Base-by-base conservation (phyloP, 495 filamentous ascomycete species). In the Neurospora discreta region DNA sequence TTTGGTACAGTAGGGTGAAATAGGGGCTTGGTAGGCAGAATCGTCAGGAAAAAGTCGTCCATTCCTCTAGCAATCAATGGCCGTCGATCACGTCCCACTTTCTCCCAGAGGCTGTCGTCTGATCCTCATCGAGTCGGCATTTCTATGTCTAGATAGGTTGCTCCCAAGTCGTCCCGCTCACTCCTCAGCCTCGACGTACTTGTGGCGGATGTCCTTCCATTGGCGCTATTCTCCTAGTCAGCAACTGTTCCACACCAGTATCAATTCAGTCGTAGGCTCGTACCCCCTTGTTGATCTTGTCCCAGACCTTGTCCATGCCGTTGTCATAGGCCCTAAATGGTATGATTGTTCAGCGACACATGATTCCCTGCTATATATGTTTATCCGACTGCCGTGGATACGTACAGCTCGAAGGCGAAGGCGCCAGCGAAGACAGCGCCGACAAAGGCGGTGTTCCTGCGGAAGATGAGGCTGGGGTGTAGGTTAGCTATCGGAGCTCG, bases 201-300 rank as follows among this genome's bases (percentile, higher is more conserved):
- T 90, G 79, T 89, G 82, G 81, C 95, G 93, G 85, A 99, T 98
- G 81, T 98, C 95, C 87, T 98, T 98, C 96, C 96, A 99, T 95
- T 98, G 96, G 75, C 95, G 93, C 92, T 98, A 78, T 80, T 72
- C 77, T 70, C 44, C 46, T 67, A 67, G 76, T 81, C 71, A 85
- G 82, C 70, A 73, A 71, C n/a, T 69, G 26, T 40, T 26, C 58
- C 69, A 39, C 38, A 33, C 33, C 10, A 36, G 20, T 69, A 68
- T 44, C 30, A 38, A 33, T 43, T 2, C 3, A 30, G n/a, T 36
- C 44, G 60, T 65, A 39, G 38, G 13, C 11, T 70, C 39, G 65
- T 93, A 97, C 95, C 74, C 95, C 95, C 76, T 85, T 85, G 88
- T 99, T 99, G 74, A 92, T 82, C 79, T 80, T 82, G 78, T 99